Base-by-base conservation (phyloP, 768 basidiomycete genomes). In the Boletus coccyginus region DNA sequence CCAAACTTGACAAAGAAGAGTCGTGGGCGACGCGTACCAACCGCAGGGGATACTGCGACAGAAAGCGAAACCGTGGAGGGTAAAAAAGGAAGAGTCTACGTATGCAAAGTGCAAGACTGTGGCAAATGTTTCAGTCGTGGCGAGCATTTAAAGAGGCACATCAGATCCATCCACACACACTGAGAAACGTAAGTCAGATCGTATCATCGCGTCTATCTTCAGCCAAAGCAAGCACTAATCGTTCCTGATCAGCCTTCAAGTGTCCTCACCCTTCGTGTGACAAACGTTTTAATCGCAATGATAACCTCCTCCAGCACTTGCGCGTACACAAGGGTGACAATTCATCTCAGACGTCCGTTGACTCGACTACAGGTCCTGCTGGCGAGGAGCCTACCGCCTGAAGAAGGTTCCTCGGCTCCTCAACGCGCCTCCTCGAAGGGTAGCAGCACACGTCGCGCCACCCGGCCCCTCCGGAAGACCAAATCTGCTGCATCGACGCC, bases 1-100 rank as follows among this genome's bases (percentile, higher is more conserved):
- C 88, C 88, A 36, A 87, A 88, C 70, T 67, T 91, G 58, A 90
- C 85, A 44, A 91, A 90, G 77, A 89, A 88, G 74, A 87, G 86
- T 62, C 83, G 89, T 50, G 89, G 89, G 13, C 82, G 89, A 38
- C 80, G 86, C 56, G 89, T 91, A 21, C 89, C 88, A 6, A 89
- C 85, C 1, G 69, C 72, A 43, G 70, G 39, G 0, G 72, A 73
- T 40, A 16, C 62, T 7, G 17, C 53, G 12, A 2, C 47, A 17
- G 72, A 73, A 50, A 46, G 56, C 36, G 72, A 73, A 39, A 56
- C 1, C 29, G 35, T 54, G 12, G 71, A 72, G 24, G 67, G 71
- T 1, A 70, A 71, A 65, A 72, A 71, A 24, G 65, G 68, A 19
- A 62, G 71, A 51, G 71, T 74, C 45, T 86, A 86, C 57, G 74